These are phyloP conservation scores for Scedosporium boydii DNA, from an alignment of 2,329 filamentous ascomycete species.

Conservation along the genomic window DNA sequence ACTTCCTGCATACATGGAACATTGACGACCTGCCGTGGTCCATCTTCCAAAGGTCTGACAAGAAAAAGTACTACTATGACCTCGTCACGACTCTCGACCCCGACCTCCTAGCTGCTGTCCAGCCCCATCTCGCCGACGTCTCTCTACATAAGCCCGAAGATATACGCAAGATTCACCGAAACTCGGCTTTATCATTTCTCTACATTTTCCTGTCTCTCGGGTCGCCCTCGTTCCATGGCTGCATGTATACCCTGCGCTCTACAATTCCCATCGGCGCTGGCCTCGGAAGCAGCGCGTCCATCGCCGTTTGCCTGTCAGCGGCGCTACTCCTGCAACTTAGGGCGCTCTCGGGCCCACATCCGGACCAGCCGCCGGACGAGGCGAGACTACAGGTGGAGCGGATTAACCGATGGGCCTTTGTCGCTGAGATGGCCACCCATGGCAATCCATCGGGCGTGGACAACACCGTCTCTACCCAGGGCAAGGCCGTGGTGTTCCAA, in stretches of 20 bases:
- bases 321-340: conserved; percentile 82
- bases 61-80: conserved; percentile 94
- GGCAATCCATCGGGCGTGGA: conserved; percentile 95
- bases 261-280: conserved; percentile 90
- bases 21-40: conserved; percentile 88
- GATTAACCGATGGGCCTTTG: conserved; percentile 97
- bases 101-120: conserved; percentile 70
- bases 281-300: conserved; percentile 87
- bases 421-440: conserved; percentile 94
- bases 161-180: conserved; percentile 73
- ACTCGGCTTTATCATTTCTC: conserved; percentile 75
- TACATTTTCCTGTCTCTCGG: conserved; percentile 89
- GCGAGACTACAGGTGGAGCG: conserved; percentile 84
- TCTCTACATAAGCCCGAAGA: conserved; percentile 58
- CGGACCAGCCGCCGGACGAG: conserved; percentile 80
- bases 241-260: conserved; percentile 82
- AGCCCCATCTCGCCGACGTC: conserved; percentile 67
- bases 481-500: conserved; percentile 89
- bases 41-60: conserved; percentile 65
- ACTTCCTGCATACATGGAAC: conserved; percentile 84
- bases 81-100: conserved; percentile 74
- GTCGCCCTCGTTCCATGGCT: conserved; percentile 66
- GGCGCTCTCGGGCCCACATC: conserved; percentile 80
- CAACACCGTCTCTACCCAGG: conserved; percentile 89
- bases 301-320: conserved; percentile 78